A percentile compares a stretch with the other conserved stretches of the same genome.
phyloP scores from a whole-genome alignment of 805 yeast species.

The Saccharomyces kudriavzevii region DNA sequence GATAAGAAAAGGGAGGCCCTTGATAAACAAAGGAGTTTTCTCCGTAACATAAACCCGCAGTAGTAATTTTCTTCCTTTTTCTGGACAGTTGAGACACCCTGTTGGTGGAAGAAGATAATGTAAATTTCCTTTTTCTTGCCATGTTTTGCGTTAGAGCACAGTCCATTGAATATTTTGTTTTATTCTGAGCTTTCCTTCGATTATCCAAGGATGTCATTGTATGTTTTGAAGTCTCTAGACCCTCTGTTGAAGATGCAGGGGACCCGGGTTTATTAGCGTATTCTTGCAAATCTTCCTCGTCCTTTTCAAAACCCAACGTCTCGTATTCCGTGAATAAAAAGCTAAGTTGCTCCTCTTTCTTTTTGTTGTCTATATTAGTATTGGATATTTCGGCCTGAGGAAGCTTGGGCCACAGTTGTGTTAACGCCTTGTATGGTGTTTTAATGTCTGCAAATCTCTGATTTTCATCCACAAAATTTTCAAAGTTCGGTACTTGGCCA shows the following conservation, averaged over 20 bases:
- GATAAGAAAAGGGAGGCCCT: slow-evolving; percentile 13
- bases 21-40: slow-evolving; percentile 9
- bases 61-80: neutral
- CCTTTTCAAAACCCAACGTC: slow-evolving; percentile 4
- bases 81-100: neutral
- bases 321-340: slow-evolving; percentile 4
- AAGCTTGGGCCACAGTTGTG: slow-evolving; percentile 25
- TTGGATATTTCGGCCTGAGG: slow-evolving; percentile 12
- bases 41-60: neutral
- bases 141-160: slow-evolving; percentile 17
- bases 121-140: slow-evolving; percentile 10
- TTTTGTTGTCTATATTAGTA: neutral
- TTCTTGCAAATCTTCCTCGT: slow-evolving; percentile 2
- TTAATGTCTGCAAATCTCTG: slow-evolving; percentile 20
- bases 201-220: neutral
- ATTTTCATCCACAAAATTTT: slow-evolving; percentile 18
- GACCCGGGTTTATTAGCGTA: neutral
- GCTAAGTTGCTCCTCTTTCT: slow-evolving; percentile 1
- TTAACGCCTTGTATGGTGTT: slow-evolving; percentile 28
- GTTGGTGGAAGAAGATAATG: neutral
- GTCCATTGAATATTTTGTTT: slow-evolving; percentile 12
- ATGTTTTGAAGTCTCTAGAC: neutral
- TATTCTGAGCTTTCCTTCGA: neutral
- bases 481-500: slow-evolving; percentile 6
- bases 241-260: neutral